Evolutionary conservation across 2,329 filamentous ascomycete genomes (phyloP), one percentile per base, ranked within the genome.

Genomic region (Fusarium sp.): DNA sequence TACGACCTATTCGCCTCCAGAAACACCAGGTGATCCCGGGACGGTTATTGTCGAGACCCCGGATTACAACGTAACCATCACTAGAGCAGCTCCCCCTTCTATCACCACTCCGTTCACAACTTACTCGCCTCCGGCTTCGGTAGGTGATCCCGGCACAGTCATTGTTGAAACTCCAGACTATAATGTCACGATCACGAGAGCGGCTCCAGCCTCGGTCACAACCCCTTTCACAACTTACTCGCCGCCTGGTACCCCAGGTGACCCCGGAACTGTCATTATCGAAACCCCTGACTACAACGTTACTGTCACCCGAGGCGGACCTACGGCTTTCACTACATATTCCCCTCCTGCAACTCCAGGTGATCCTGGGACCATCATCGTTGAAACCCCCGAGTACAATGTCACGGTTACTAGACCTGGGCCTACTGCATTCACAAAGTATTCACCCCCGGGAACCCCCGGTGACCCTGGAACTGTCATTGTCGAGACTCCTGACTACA

Each of bases 381-480:
- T 23, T 4, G 23, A 23, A 23, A 23, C 23, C 23, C 23, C 23
- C 5, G 23, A 23, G 23, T 23, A 23, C 23, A 43, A 43, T 11
- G 40, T 43, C 8, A 43, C 40, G 5, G 23, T 43, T 18, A 37
- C 34, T 9, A 11, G 34, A 23, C 40, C 40, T 23, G 12, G 13
- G 4, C 13, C 52, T 10, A 39, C 23, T 6, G 39, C n/a, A 5
- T 43, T 43, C 16, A 55, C 52, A 7, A 55, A 37, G 6, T 55
- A 55, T 13, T 27, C 30, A 15, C 66, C 66, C 16, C 66, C 66
- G 6, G 62, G 41, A 2, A 47, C 66, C 10, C n/a, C 48, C 5
- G 66, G 57, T 7, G 66, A 70, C 13, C 66, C 66, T n/a, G 66
- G 67, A 4, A 70, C 67, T 6, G 47, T 60, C 27, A 60, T 60